Conservation (phyloP, 2,329 filamentous ascomycete species). For the Davidsoniella australis region DNA sequence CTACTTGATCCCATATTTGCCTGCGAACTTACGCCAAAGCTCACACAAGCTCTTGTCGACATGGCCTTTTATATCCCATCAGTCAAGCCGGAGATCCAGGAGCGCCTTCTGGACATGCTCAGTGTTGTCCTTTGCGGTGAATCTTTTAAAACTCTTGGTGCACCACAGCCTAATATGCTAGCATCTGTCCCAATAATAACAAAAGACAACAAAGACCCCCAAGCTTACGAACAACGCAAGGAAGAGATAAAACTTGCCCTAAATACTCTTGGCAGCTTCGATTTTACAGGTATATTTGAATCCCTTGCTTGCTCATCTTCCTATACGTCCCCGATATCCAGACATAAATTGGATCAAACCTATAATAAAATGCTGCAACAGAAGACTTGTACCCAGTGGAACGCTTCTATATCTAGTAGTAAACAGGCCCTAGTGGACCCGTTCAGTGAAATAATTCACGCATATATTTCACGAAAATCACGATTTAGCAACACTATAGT, state of each 20-base stretch:
- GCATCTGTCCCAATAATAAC: conserved; percentile 66
- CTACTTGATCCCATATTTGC: conserved; percentile 92
- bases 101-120: conserved; percentile 82
- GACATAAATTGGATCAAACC: conserved; percentile 9
- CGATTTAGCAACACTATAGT: conserved; percentile 6
- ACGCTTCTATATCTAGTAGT: background rate
- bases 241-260: conserved; percentile 82
- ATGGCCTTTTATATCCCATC: conserved; percentile 98
- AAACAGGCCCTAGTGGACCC: background rate
- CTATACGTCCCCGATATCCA: background rate
- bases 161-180: conserved; percentile 67
- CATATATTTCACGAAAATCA: background rate
- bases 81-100: conserved; percentile 82
- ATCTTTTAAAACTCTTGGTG: conserved; percentile 81
- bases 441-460: background rate
- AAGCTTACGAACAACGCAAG: conserved; percentile 65
- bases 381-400: conserved; percentile 2
- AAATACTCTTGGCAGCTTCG: conserved; percentile 93
- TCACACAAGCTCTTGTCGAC: conserved; percentile 89
- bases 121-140: conserved; percentile 86
- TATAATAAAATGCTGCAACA: no score
- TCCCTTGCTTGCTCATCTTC: background rate
- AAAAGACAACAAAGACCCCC: conserved; percentile 71
- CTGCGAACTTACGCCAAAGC: conserved; percentile 80
- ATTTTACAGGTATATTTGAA: conserved; percentile 44